These are phyloP conservation scores for Blastocystis sp. DNA, from an alignment of 352 stramenopile genomes.

Conservation along the genomic window DNA sequence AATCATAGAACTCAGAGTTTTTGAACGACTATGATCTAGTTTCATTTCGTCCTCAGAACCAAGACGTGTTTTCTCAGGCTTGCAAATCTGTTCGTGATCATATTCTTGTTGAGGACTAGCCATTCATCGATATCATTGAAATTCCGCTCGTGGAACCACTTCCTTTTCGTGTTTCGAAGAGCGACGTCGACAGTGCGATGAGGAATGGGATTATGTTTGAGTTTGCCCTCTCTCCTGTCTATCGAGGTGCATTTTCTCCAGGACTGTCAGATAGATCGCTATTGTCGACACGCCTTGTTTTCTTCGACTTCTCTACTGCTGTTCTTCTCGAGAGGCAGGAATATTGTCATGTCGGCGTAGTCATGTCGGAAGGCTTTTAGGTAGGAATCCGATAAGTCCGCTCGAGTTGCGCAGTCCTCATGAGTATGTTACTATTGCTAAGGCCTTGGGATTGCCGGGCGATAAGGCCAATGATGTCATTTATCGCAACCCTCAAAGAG, in stretches of 20 bases:
- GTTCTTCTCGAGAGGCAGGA: background rate
- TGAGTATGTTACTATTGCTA: slow-evolving; percentile 19
- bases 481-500: background rate
- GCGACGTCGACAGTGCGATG: background rate
- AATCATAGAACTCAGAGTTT: background rate
- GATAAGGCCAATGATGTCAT: slow-evolving; percentile 25
- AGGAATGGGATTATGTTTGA: slow-evolving; percentile 41
- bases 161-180: background rate
- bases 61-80: background rate
- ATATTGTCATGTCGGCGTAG: slow-evolving; percentile 4
- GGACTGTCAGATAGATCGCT: background rate
- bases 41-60: background rate
- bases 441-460: background rate
- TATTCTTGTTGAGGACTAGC: background rate
- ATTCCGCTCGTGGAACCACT: background rate
- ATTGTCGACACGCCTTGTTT: background rate
- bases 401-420: background rate
- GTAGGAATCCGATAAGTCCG: background rate
- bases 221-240: background rate
- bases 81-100: background rate
- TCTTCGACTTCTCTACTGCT: background rate
- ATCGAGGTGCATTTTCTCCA: background rate
- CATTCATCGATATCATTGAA: slow-evolving; percentile 48
- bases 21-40: background rate
- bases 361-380: background rate